A percentile compares a stretch with the other conserved stretches of the same genome.
Evolutionary conservation across 2,329 filamentous ascomycete species (phyloP).

Genomic region (Curvularia verruculosa): DNA sequence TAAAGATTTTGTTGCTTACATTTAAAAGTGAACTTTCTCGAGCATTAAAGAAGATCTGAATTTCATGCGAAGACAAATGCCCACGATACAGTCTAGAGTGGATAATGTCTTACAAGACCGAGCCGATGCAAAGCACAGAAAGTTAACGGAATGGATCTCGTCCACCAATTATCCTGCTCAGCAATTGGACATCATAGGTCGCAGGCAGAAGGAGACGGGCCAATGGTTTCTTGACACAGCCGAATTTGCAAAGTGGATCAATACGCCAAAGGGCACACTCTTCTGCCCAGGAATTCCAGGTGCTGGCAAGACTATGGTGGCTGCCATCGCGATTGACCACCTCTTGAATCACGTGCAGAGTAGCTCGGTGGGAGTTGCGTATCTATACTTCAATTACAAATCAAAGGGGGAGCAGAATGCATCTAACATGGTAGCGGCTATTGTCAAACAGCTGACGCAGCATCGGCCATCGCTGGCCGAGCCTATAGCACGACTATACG

Average conservation of each 20-base stretch:
- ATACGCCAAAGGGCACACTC: conserved; percentile 36
- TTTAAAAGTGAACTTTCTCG: conserved; percentile 19
- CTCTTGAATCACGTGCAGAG: conserved; percentile 35
- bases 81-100: conserved; percentile 7
- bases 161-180: conserved; percentile 47
- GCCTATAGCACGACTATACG: conserved; percentile 6
- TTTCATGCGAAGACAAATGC: conserved; percentile 4
- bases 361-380: conserved; percentile 50
- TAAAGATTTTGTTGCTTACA: conserved; percentile 6
- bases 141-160: conserved; percentile 47
- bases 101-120: conserved; percentile 8
- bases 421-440: not conserved
- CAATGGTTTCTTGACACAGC: conserved; percentile 55
- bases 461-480: not conserved
- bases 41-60: conserved; percentile 18
- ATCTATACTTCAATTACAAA: conserved; percentile 15
- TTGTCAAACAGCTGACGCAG: conserved; percentile 15
- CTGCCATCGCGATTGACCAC: conserved; percentile 53
- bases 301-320: conserved; percentile 57
- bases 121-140: conserved; percentile 1
- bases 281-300: conserved; percentile 44
- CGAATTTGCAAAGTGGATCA: conserved; percentile 18
- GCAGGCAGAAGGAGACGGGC: conserved; percentile 51
- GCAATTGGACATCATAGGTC: conserved; percentile 49
- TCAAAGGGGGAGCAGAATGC: not conserved